These are phyloP conservation scores for Dissophora ornata DNA, from an alignment of 192 early-diverging fungal genomes.

Conservation along the genomic window DNA sequence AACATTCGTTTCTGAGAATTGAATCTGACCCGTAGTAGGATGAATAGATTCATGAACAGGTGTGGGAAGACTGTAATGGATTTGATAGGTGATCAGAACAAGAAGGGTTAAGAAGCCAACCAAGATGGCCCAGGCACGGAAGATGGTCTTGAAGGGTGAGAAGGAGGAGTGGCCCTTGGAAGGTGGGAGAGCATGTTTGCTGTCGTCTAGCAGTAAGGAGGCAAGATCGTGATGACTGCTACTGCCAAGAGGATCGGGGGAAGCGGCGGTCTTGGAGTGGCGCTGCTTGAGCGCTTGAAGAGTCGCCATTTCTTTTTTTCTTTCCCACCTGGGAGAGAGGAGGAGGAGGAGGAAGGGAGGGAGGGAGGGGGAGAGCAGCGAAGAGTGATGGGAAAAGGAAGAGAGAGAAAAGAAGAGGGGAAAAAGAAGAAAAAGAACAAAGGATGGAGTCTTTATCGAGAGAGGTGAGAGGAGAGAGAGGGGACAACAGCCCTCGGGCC, in stretches of 20 bases:
- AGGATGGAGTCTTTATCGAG: neutral
- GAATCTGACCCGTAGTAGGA: conserved; percentile 36
- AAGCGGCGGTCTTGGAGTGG: conserved; percentile 7
- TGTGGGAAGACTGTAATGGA: conserved; percentile 36
- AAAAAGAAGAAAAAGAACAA: neutral
- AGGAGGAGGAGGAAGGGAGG: neutral
- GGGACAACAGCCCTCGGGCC: neutral
- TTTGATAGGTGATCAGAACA: conserved; percentile 23
- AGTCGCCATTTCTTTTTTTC: too few relatives aligned
- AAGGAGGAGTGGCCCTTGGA: conserved; percentile 36
- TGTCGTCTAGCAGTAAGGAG: too few relatives aligned
- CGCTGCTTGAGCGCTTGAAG: conserved; percentile 45
- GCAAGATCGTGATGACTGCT: neutral
- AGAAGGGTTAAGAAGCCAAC: conserved; percentile 29
- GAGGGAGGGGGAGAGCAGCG: neutral
- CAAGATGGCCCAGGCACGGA: conserved; percentile 28
- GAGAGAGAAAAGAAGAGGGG: neutral
- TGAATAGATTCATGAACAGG: conserved; percentile 29
- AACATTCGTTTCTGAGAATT: conserved; percentile 68
- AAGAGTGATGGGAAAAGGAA: neutral
- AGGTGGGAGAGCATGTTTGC: conserved; percentile 9
- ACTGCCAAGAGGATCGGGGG: neutral
- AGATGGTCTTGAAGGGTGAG: conserved; percentile 21
- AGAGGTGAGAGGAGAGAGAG: neutral
- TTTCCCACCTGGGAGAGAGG: neutral